Conservation (phyloP, 805 yeast genomes). For the Nakazawaea populi region DNA sequence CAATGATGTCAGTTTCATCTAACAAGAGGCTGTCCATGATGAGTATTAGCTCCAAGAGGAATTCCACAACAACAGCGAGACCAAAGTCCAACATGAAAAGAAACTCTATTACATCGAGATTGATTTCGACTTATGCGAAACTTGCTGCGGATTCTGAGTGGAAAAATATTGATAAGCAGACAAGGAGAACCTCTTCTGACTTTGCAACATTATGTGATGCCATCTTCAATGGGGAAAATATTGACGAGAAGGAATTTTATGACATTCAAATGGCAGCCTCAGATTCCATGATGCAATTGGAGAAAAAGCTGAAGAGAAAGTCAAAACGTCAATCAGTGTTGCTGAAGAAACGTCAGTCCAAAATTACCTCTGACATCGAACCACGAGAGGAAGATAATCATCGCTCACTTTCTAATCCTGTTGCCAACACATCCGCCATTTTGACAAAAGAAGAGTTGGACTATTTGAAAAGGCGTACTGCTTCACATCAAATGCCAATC, state of each 20-base stretch:
- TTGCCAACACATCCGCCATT: conserved; percentile 21
- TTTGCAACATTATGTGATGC: conserved; percentile 75
- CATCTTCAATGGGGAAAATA: conserved; percentile 66
- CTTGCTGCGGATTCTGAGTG: conserved; percentile 58
- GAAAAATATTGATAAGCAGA: conserved; percentile 66
- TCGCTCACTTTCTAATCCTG: conserved; percentile 7
- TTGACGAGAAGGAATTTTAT: conserved; percentile 36
- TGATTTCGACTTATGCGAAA: conserved; percentile 69
- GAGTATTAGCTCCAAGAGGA: conserved; percentile 9
- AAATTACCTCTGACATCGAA: conserved; percentile 14
- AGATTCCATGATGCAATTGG: conserved; percentile 28
- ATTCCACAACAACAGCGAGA: conserved; percentile 14
- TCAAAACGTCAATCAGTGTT: conserved; percentile 34
- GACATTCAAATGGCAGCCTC: conserved; percentile 36
- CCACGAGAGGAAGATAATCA: conserved; percentile 10
- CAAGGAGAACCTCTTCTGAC: conserved; percentile 71
- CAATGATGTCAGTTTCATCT: conserved; percentile 12
- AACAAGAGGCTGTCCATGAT: conserved; percentile 19
- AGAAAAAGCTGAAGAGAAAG: conserved; percentile 38
- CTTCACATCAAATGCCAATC: conserved; percentile 34
- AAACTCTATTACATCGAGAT: conserved; percentile 65
- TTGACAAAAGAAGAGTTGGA: conserved; percentile 41
- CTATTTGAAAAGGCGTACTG: conserved; percentile 37
- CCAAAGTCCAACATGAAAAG: conserved; percentile 37
- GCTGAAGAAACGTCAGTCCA: conserved; percentile 30